Evolutionary conservation across 805 yeast genomes (phyloP).

Genomic region (Yamadazyma tumulicola): DNA sequence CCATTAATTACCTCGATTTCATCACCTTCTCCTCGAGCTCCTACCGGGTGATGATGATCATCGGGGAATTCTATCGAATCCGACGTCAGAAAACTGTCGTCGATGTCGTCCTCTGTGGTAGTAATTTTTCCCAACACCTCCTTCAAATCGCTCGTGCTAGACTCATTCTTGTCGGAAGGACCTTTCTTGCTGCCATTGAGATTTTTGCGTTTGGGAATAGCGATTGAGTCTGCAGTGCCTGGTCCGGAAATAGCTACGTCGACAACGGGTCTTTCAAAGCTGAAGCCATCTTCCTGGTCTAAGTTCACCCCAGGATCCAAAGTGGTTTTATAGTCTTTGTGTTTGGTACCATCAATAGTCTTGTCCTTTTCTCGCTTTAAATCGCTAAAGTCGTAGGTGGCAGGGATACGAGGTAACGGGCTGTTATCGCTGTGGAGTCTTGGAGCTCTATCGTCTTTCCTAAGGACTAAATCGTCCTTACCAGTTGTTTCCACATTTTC

Average conservation of each 20-base stretch:
- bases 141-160: too few species aligned
- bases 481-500: constrained; percentile 2
- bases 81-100: constrained; percentile 15
- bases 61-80: constrained; percentile 8
- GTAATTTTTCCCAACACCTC: constrained; percentile 27
- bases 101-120: constrained; percentile 32
- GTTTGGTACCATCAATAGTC: constrained; percentile 1
- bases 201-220: too few species aligned
- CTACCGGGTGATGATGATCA: constrained; percentile 10
- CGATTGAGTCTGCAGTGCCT: constrained; percentile 13
- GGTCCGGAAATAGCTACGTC: constrained; percentile 6
- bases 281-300: constrained; percentile 1
- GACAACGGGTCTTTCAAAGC: constrained; percentile 1
- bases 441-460: background rate
- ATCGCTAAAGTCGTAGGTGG: constrained; percentile 19
- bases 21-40: constrained; percentile 1
- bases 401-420: constrained; percentile 22
- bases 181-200: too few species aligned
- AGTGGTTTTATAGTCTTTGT: constrained; percentile 25
- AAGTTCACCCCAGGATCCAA: constrained; percentile 44
- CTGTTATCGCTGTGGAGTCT: background rate
- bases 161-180: too few species aligned
- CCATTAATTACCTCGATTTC: constrained; percentile 2
- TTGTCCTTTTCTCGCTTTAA: constrained; percentile 12
- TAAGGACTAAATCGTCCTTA: background rate